phyloP scores from a whole-genome alignment of 176 grass and related monocot species.

The Triticum turgidum region DNA sequence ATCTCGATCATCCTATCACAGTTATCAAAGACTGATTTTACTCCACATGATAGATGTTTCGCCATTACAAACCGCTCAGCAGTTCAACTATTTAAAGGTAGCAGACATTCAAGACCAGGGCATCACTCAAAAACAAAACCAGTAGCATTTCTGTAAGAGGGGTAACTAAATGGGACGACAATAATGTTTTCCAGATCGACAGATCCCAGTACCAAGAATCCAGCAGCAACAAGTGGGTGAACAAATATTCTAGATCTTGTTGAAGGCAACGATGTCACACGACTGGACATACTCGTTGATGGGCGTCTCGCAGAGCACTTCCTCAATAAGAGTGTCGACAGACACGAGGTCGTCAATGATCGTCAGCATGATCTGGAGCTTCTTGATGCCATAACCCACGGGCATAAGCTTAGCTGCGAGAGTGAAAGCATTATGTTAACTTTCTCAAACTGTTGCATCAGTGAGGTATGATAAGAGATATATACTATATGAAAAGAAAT shows the following conservation, averaged over 20 bases:
- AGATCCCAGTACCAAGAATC: background rate
- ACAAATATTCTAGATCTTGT: slow-evolving; percentile 67
- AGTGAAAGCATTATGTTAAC: background rate
- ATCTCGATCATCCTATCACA: background rate
- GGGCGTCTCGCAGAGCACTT: slow-evolving; percentile 46
- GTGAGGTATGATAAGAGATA: background rate
- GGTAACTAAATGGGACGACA: slow-evolving; percentile 1
- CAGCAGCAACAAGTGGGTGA: background rate
- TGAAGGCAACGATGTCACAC: slow-evolving; percentile 96
- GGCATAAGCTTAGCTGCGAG: slow-evolving; percentile 83
- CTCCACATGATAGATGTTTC: slow-evolving; percentile 28
- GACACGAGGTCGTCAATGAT: slow-evolving; percentile 89
- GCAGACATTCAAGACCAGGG: slow-evolving; percentile 24
- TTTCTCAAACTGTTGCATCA: background rate
- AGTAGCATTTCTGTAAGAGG: slow-evolving; percentile 17
- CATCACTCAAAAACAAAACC: slow-evolving; percentile 29
- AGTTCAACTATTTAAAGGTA: slow-evolving; percentile 31
- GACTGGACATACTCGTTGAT: slow-evolving; percentile 78
- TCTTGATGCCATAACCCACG: slow-evolving; percentile 97
- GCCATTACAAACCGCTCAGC: slow-evolving; percentile 26
- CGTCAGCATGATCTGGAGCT: slow-evolving; percentile 83
- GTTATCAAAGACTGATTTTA: background rate
- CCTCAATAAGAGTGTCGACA: slow-evolving; percentile 75
- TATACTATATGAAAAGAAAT: background rate
- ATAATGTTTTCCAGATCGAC: background rate